phyloP scores from a whole-genome alignment of 192 early-diverging fungal species.

The Mortierella antarctica region DNA sequence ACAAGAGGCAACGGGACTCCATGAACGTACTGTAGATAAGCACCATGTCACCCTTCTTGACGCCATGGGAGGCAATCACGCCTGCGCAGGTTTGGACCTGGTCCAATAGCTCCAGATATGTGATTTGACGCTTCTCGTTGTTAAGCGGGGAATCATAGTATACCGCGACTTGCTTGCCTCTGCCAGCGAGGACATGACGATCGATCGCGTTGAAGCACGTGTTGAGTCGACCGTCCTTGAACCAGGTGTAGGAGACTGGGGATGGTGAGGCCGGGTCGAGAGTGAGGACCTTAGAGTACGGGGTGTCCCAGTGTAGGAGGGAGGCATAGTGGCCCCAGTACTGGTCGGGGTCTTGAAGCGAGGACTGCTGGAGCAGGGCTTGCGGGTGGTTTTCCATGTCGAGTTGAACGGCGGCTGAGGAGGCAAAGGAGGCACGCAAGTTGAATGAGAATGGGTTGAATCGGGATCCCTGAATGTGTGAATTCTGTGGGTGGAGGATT shows the following conservation, averaged over 20 bases:
- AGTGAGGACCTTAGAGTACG: conserved; percentile 51
- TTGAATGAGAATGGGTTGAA: not conserved
- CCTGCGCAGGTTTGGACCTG: conserved; percentile 75
- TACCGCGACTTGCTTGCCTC: conserved; percentile 69
- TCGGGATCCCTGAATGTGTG: not conserved
- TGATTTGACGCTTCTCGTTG: conserved; percentile 61
- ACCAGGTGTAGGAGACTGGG: conserved; percentile 66
- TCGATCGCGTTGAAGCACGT: conserved; percentile 86
- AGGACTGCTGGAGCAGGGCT: conserved; percentile 16
- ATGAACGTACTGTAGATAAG: conserved; percentile 77
- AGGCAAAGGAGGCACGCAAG: not conserved
- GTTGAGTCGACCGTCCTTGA: conserved; percentile 78
- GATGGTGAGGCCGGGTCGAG: conserved; percentile 34
- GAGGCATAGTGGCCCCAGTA: conserved; percentile 65
- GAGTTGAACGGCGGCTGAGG: conserved; percentile 3
- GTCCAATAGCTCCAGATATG: conserved; percentile 75
- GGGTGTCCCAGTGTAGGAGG: conserved; percentile 59
- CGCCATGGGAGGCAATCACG: conserved; percentile 68
- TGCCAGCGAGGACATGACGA: conserved; percentile 71
- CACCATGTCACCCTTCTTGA: conserved; percentile 78
- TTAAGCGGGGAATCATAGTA: conserved; percentile 83
- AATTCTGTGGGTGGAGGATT: not conserved
- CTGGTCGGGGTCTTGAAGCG: conserved; percentile 55
- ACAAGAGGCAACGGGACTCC: no score
- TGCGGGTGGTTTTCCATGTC: conserved; percentile 36